These are phyloP conservation scores for Neopestalotiopsis rosae DNA, from an alignment of 2,329 filamentous ascomycete genomes.

Conservation along the genomic window DNA sequence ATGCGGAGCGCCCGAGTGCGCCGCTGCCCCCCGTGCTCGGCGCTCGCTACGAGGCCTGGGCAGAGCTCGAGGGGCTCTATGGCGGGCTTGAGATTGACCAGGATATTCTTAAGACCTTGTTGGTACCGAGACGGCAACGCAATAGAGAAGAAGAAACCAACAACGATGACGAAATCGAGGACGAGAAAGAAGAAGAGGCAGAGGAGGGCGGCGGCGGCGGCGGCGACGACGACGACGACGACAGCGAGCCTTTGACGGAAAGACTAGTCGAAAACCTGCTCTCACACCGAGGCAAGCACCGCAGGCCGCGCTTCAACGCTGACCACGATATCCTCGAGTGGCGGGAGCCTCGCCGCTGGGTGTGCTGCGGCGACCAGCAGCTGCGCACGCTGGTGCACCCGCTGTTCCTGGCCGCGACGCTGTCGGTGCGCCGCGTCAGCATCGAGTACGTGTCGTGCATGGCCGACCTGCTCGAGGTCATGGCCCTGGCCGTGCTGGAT, in stretches of 20 bases:
- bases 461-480: constrained; percentile 21
- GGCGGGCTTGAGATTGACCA: not conserved
- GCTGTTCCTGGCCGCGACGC: constrained; percentile 26
- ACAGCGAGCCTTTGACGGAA: not conserved
- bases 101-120: not conserved
- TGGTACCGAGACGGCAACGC: not conserved
- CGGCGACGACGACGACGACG: not conserved
- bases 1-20: not conserved
- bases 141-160: too few relatives aligned
- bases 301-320: constrained; percentile 18
- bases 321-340: constrained; percentile 26
- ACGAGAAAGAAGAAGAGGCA: too few relatives aligned
- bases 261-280: constrained; percentile 4
- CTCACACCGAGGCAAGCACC: not conserved
- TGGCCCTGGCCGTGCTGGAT: constrained; percentile 25
- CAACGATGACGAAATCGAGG: not conserved
- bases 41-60: constrained; percentile 14
- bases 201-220: too few relatives aligned
- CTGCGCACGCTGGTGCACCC: constrained; percentile 17
- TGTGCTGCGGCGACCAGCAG: not conserved
- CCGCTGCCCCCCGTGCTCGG: constrained; percentile 6
- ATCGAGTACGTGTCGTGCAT: constrained; percentile 22
- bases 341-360: constrained; percentile 24
- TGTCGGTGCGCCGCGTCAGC: constrained; percentile 26
- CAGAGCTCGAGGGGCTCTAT: constrained; percentile 5